Conservation (phyloP, 805 yeast genomes). For the Lipomyces chichibuensis region DNA sequence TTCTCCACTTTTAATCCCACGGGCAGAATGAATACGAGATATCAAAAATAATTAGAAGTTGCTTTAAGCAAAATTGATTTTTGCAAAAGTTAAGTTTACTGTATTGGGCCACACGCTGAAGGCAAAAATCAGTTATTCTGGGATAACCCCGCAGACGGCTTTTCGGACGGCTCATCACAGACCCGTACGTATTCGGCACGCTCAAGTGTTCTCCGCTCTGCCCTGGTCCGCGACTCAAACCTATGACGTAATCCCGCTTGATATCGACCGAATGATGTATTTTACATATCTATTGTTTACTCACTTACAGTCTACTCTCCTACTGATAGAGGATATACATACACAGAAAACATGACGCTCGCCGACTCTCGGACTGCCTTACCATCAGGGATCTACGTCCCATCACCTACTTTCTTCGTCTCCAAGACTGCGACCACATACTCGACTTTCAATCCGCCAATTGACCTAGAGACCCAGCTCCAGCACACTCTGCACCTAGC, state of each 20-base stretch:
- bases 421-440: constrained; percentile 41
- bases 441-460: constrained; percentile 29
- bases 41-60: too few species aligned
- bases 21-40: background rate
- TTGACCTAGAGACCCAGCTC: constrained; percentile 53
- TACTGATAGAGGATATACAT: background rate
- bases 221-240: background rate
- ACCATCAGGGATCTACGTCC: constrained; percentile 52
- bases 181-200: too few species aligned
- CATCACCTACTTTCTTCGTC: constrained; percentile 59
- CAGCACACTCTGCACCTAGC: constrained; percentile 51
- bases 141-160: too few species aligned
- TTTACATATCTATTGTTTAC: background rate
- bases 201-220: too few species aligned
- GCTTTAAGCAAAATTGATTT: too few species aligned
- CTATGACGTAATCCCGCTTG: background rate
- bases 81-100: too few species aligned
- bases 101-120: too few species aligned
- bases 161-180: too few species aligned
- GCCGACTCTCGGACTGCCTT: constrained; percentile 4
- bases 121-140: too few species aligned
- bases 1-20: background rate
- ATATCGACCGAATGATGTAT: too few species aligned
- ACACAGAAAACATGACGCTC: background rate
- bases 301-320: background rate